Conservation (phyloP, 2,329 filamentous ascomycete genomes). For the Monilinia aucupariae region DNA sequence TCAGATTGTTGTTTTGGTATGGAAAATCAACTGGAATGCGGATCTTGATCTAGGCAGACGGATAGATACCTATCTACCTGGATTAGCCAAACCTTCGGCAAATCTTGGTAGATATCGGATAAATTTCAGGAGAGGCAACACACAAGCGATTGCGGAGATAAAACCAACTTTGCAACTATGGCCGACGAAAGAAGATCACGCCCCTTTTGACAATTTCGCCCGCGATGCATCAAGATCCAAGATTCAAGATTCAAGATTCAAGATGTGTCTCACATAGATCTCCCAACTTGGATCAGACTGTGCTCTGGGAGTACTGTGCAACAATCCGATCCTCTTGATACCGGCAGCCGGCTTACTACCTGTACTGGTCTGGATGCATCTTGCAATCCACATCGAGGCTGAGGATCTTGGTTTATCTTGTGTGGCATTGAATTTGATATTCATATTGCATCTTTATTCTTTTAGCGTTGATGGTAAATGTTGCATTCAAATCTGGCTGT, state of each 20-base stretch:
- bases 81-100: background rate
- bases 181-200: background rate
- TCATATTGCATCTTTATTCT: no score
- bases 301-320: background rate
- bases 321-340: background rate
- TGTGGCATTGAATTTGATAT: no score
- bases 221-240: background rate
- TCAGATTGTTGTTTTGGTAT: background rate
- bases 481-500: no score
- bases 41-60: background rate
- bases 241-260: no score
- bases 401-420: background rate
- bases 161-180: background rate
- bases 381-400: background rate
- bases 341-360: no score
- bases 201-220: background rate
- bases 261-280: no score
- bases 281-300: background rate
- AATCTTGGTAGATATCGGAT: background rate
- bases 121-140: background rate
- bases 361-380: background rate
- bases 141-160: constrained; percentile 11
- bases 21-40: background rate
- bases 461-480: no score
- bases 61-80: background rate